Conservation (phyloP, 495 filamentous ascomycete genomes). For the Aspergillus indologenus region DNA sequence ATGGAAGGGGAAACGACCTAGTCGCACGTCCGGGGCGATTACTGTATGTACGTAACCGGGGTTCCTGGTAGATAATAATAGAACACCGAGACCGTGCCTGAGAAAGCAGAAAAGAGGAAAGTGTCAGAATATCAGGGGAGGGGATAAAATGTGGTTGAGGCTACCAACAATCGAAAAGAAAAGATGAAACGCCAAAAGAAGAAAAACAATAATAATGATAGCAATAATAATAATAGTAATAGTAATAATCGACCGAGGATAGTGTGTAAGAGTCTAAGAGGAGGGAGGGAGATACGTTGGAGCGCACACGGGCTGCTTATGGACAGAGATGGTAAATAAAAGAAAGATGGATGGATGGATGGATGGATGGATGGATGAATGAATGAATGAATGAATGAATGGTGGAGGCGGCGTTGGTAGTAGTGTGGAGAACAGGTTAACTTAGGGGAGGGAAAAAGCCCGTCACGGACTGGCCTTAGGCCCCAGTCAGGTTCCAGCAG, state of each 20-base stretch:
- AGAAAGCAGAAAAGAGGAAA: background rate
- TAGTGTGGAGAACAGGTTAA: background rate
- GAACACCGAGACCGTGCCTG: background rate
- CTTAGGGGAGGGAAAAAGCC: background rate
- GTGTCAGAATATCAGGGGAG: background rate
- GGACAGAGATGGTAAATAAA: slow-evolving; percentile 7
- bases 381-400: too few species aligned
- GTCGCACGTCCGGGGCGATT: background rate
- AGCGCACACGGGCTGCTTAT: background rate
- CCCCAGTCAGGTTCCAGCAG: slow-evolving; percentile 7
- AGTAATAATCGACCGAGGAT: too few species aligned
- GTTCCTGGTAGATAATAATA: slow-evolving; percentile 1
- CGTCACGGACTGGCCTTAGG: slow-evolving; percentile 1
- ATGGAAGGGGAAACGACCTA: background rate
- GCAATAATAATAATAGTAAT: background rate
- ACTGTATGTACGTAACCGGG: background rate
- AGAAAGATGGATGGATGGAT: slow-evolving; percentile 2
- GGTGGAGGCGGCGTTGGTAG: background rate
- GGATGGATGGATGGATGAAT: too few species aligned
- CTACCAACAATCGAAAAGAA: background rate
- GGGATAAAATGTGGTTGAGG: background rate
- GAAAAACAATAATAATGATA: background rate
- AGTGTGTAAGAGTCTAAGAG: background rate
- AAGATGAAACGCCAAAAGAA: background rate
- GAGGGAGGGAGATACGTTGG: background rate